These are phyloP conservation scores for Medicago truncatula DNA, from an alignment of 306 rosid genomes.

Conservation along the genomic window DNA sequence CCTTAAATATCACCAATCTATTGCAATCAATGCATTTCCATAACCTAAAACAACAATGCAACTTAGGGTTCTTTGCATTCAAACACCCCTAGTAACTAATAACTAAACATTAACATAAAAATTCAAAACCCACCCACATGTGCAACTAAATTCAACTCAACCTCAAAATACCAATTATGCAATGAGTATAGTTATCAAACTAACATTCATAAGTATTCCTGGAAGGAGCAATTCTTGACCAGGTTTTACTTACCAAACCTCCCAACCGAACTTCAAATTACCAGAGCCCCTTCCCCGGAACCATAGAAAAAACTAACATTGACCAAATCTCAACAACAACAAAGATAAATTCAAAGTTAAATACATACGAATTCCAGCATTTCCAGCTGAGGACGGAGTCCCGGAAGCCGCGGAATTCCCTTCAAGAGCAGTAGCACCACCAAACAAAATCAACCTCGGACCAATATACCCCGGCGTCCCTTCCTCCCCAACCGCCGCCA, in stretches of 20 bases:
- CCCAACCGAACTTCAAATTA: too few species aligned
- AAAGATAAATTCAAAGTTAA: conserved; percentile 12
- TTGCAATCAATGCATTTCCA: conserved; percentile 22
- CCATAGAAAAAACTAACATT: neutral
- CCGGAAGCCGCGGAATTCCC: conserved; percentile 96
- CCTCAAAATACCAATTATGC: conserved; percentile 32
- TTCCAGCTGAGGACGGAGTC: conserved; percentile 98
- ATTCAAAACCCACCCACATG: conserved; percentile 13
- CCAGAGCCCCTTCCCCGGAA: too few species aligned
- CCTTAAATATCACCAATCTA: conserved; percentile 13
- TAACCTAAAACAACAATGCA: conserved; percentile 31
- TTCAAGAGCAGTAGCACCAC: conserved; percentile 99
- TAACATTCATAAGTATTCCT: neutral
- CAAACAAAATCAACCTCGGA: conserved; percentile 87
- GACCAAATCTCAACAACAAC: conserved; percentile 17
- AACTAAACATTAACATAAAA: neutral
- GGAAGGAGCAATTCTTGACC: too few species aligned
- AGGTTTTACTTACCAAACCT: too few species aligned
- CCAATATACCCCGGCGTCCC: conserved; percentile 88
- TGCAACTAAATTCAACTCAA: conserved; percentile 39
- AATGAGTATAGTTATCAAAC: conserved; percentile 6
- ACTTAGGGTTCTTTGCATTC: conserved; percentile 12
- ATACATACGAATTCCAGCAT: conserved; percentile 95
- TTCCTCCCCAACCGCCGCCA: conserved; percentile 95
- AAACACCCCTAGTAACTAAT: conserved; percentile 21